Base-by-base conservation (phyloP, 129 eudicot genomes). In the Centrapalus pauciflorus region DNA sequence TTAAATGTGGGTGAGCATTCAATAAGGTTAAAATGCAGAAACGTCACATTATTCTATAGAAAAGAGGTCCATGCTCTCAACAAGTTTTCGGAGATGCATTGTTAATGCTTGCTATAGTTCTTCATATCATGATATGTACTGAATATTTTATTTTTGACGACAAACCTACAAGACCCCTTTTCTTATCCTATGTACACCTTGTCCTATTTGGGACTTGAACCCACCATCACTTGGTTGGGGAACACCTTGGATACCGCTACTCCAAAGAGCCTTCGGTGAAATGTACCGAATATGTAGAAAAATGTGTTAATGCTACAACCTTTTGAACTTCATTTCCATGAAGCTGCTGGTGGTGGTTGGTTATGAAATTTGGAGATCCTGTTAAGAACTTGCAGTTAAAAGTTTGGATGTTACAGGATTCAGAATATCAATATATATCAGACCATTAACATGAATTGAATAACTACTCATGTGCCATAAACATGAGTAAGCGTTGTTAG, bases 1-100 rank as follows among this genome's bases (percentile, higher is more conserved):
- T 69, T 69, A 40, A 69, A 69, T 21, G 61, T 67, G 59, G 45
- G 20, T 5, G 49, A 13, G 38, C 29, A 28, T 16, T 33, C 49
- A 30, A 8, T 23, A 7, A 30, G 71, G 40, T 28, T 19, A 19
- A 45, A 45, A 45, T 26, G 58, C 38, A n/a, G 16, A 27, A 45
- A 64, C 2, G 17, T 27, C 43, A 64, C 54, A 33, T 65, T 26
- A 28, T 19, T 61, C 33, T 64, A 40, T 63, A 41, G 35, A 40
- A 64, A 64, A 64, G 55, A 38, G 8, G 23, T 8, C 25, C 1
- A n/a, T 43, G 51, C 51, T 13, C 21, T 4, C 37, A 4, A 33
- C 37, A 33, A 33, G 7, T 33, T 33, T 33, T 9, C 0, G 37
- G 51, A n/a, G 21, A 43, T n/a, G 5, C n/a, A n/a, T n/a, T n/a